phyloP scores from a whole-genome alignment of 2,329 filamentous ascomycete genomes.

The Hirsutella thompsonii region DNA sequence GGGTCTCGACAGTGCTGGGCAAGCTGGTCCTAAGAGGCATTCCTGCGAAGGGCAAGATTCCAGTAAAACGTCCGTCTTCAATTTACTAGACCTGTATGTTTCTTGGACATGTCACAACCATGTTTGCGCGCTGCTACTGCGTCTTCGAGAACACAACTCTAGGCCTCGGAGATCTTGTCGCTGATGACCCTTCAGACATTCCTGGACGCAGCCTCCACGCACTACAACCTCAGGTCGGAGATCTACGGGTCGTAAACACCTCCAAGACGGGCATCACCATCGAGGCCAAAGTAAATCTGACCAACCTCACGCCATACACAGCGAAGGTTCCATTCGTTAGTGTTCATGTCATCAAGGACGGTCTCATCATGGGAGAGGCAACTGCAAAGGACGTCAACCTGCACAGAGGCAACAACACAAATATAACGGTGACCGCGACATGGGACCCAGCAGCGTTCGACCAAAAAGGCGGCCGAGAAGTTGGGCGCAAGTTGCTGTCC shows the following conservation, averaged over 20 bases:
- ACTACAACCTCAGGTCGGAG: slow-evolving; percentile 51
- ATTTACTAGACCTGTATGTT: slow-evolving; percentile 16
- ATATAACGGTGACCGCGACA: slow-evolving; percentile 51
- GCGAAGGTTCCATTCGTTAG: slow-evolving; percentile 71
- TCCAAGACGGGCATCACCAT: slow-evolving; percentile 58
- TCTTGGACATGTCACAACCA: background rate
- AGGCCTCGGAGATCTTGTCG: slow-evolving; percentile 1
- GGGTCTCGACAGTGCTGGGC: slow-evolving; percentile 71
- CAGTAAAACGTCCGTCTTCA: slow-evolving; percentile 78
- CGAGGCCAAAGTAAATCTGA: slow-evolving; percentile 64
- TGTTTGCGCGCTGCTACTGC: background rate
- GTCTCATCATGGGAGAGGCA: slow-evolving; percentile 62
- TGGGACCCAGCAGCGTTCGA: slow-evolving; percentile 59
- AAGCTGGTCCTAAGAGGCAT: slow-evolving; percentile 70
- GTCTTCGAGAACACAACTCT: slow-evolving; percentile 7
- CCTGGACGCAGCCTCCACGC: slow-evolving; percentile 36
- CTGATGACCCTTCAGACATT: slow-evolving; percentile 33
- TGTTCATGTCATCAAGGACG: slow-evolving; percentile 63
- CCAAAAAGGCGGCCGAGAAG: slow-evolving; percentile 44
- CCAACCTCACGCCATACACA: slow-evolving; percentile 81
- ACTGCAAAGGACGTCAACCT: slow-evolving; percentile 52
- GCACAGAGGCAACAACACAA: slow-evolving; percentile 56
- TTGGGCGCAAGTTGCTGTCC: slow-evolving; percentile 64
- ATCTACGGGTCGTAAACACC: slow-evolving; percentile 61
- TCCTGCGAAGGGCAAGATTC: slow-evolving; percentile 73